Percentiles rank a stretch among this genome's conserved stretches.
Conservation (phyloP, 371 early-diverging fungal species). For the Umbelopsis sp. region DNA sequence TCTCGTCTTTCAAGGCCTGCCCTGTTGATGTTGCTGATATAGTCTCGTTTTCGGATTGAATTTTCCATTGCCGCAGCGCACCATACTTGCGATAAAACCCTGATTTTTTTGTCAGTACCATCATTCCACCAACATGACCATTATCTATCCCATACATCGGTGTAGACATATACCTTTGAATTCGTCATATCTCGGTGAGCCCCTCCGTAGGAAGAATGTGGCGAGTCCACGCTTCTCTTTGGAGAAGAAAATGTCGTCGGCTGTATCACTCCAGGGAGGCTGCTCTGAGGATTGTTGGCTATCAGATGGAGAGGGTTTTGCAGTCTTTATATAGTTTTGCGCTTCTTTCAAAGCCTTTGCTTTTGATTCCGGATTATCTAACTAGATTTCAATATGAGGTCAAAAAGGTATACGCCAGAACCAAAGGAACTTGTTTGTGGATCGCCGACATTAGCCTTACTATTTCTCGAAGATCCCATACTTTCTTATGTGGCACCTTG, state of each 20-base stretch:
- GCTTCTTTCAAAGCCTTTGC: conserved; percentile 39
- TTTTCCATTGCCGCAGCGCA: conserved; percentile 14
- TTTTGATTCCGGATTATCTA: conserved; percentile 32
- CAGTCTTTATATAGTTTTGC: conserved; percentile 34
- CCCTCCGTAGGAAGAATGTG: conserved; percentile 42
- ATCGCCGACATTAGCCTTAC: conserved; percentile 26
- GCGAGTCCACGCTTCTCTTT: conserved; percentile 39
- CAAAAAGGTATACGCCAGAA: no score
- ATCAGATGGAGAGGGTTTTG: not conserved
- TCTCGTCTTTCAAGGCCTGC: conserved; percentile 25
- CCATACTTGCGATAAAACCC: conserved; percentile 37
- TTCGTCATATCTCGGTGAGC: conserved; percentile 52
- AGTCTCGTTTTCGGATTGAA: conserved; percentile 15
- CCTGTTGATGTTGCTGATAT: not conserved
- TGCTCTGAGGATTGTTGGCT: conserved; percentile 12
- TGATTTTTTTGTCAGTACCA: conserved; percentile 2
- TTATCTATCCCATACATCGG: no score
- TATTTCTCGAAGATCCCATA: conserved; percentile 48
- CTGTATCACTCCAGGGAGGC: conserved; percentile 43
- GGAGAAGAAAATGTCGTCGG: conserved; percentile 52
- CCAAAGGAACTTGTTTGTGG: not conserved
- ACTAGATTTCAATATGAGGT: conserved; percentile 21
- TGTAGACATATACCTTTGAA: conserved; percentile 44
- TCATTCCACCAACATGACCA: not conserved
- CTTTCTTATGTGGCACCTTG: conserved; percentile 32